Evolutionary conservation across 2,329 filamentous ascomycete species (phyloP), one percentile per base, ranked within the genome.

Genomic region (Moelleriella libera): DNA sequence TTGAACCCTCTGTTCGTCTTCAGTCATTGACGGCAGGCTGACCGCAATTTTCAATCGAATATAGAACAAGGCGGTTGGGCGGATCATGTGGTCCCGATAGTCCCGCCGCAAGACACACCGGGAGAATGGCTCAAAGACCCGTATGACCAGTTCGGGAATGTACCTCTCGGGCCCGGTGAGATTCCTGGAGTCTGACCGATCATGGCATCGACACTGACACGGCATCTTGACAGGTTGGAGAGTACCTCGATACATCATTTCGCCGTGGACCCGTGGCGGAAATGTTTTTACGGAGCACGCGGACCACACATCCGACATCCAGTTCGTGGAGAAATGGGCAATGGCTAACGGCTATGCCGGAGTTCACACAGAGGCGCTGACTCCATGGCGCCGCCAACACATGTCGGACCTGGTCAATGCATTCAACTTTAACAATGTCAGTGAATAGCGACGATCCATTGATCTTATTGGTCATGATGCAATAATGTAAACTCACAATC

Each of bases 261-360:
- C 72, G 1, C 72, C 73, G 0, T 76, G 70, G 66, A 75, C 72
- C 1, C 68, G 72, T 6, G 72, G 72, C 30, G 68, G 68, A 11
- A 64, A 72, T 30, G 70, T 76, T 4, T 75, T 75, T 51, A 73
- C 70, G 6, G 72, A 76, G 57, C 67, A 68, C 30, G 66, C 68
- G 5, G 73, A 76, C 51, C 73, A 76, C 56, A 73, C 66, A 46
- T 75, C 72, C 0, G 72, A 75, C 48, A 72, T 75, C 32, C 58
- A 72, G 49, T 75, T 76, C 52, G 52, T 76, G 5, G 72, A 75
- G 55, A 54, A 68, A 49, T 72, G 69, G 69, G 51, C 53, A 5
- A 45, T 50, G 5, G 59, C 55, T 6, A 57, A 57, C 14, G 60
- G 60, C n/a, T 62, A 63, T 50, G n/a, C 46, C 4, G 55, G 70